Evolutionary conservation across 192 early-diverging fungal species (phyloP).

Genomic region (Radiomyces spectabilis): DNA sequence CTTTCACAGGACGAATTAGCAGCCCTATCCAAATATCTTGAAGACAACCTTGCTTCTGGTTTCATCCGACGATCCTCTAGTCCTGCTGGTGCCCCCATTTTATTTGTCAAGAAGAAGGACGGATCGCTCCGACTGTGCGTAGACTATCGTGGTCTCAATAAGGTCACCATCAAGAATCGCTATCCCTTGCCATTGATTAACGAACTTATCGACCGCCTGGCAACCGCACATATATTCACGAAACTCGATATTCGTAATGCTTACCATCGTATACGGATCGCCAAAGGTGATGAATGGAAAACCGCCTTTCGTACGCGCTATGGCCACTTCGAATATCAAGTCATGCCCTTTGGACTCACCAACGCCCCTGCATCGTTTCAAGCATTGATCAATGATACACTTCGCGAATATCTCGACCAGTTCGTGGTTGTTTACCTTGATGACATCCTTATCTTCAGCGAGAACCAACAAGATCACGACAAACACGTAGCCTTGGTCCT

Average conservation of each 20-base stretch:
- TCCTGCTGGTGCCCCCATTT: no score
- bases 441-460: no score
- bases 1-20: conserved; percentile 1
- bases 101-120: conserved; percentile 46
- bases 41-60: conserved; percentile 6
- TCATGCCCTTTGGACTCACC: conserved; percentile 58
- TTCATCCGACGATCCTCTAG: no score
- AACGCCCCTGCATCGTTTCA: conserved; percentile 56
- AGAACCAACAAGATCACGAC: conserved; percentile 7
- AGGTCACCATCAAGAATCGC: conserved; percentile 33
- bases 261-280: conserved; percentile 1
- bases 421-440: no score
- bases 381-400: no score
- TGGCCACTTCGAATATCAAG: no score
- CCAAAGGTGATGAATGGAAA: conserved; percentile 13
- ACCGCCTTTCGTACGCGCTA: conserved; percentile 48
- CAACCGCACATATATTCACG: conserved; percentile 8
- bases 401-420: no score
- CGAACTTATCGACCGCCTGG: conserved; percentile 21
- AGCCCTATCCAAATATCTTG: neutral
- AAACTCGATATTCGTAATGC: conserved; percentile 16
- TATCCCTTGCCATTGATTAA: conserved; percentile 34
- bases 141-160: conserved; percentile 39
- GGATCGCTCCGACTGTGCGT: conserved; percentile 18
- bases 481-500: conserved; percentile 7